Conservation (phyloP, 495 filamentous ascomycete genomes). For the Coniosporium apollinis region DNA sequence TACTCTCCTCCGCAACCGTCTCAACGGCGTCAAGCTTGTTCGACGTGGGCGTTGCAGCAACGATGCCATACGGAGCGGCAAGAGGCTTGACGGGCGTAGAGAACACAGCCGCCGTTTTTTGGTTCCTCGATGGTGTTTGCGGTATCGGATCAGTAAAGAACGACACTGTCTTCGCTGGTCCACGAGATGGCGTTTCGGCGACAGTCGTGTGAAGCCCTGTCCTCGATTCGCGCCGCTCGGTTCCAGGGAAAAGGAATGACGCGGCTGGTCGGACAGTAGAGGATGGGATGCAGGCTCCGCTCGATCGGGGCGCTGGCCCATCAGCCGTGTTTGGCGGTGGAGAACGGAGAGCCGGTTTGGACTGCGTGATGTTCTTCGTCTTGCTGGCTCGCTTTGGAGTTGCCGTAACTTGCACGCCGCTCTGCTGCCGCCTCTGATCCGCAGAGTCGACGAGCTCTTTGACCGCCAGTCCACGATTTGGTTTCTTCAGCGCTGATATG, state of each 20-base stretch:
- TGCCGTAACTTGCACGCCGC: constrained; percentile 16
- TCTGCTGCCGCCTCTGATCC: constrained; percentile 34
- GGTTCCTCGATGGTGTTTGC: constrained; percentile 8
- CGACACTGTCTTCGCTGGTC: constrained; percentile 22
- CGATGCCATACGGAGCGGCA: neutral
- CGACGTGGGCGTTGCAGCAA: neutral
- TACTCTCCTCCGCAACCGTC: constrained; percentile 23
- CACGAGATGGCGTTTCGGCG: constrained; percentile 39
- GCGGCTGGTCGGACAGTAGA: constrained; percentile 13
- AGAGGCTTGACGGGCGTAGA: constrained; percentile 6
- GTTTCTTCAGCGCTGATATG: constrained; percentile 68
- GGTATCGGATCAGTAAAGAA: constrained; percentile 13
- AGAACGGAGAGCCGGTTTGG: constrained; percentile 12
- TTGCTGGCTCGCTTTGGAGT: constrained; percentile 15
- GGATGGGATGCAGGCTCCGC: constrained; percentile 14
- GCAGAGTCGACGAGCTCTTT: constrained; percentile 54
- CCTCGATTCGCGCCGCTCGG: constrained; percentile 8
- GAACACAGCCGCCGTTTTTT: neutral
- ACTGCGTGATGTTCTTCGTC: constrained; percentile 5
- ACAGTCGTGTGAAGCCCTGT: constrained; percentile 11
- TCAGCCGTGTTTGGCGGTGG: constrained; percentile 6
- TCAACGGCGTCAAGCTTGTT: constrained; percentile 12
- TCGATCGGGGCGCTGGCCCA: constrained; percentile 5
- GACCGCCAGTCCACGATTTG: constrained; percentile 64
- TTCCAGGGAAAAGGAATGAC: constrained; percentile 3